Conservation (phyloP, 139 green algal genomes). For the Closterium sp. region DNA sequence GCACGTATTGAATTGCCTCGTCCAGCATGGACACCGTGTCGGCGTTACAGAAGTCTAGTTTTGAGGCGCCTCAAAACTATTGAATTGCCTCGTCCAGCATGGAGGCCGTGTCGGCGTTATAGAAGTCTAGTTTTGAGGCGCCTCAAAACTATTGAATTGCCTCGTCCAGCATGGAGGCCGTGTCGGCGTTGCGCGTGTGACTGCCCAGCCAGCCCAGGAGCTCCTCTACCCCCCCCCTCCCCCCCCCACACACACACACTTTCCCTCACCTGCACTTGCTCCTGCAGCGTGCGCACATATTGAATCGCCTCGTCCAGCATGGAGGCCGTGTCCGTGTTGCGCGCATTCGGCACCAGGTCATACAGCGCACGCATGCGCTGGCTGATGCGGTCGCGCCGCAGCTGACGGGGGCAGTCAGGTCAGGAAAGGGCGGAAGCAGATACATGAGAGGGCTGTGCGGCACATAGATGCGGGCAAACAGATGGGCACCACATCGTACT, state of each 20-base stretch:
- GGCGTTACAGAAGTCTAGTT: constrained; percentile 4
- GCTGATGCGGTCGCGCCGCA: constrained; percentile 35
- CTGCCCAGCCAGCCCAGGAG: no score
- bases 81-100: constrained; percentile 43
- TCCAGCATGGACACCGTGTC: constrained; percentile 45
- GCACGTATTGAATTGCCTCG: constrained; percentile 43
- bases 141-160: constrained; percentile 30
- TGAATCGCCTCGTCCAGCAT: constrained; percentile 47
- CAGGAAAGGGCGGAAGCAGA: no score
- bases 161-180: no score
- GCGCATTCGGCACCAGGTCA: constrained; percentile 34
- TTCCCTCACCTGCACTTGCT: constrained; percentile 25
- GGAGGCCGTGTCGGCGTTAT: no score
- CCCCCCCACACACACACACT: no score
- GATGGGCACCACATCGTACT: constrained; percentile 35
- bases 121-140: constrained; percentile 26
- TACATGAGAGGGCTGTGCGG: no score
- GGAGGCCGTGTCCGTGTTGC: constrained; percentile 21
- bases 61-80: constrained; percentile 18
- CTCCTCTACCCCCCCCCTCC: no score
- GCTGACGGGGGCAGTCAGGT: neutral
- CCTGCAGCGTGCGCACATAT: constrained; percentile 41
- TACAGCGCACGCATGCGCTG: constrained; percentile 29
- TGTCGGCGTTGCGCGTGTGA: no score
- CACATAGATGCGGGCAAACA: no score